These are phyloP conservation scores for Phoma sp. DNA, from an alignment of 2,329 filamentous ascomycete species.

Conservation along the genomic window DNA sequence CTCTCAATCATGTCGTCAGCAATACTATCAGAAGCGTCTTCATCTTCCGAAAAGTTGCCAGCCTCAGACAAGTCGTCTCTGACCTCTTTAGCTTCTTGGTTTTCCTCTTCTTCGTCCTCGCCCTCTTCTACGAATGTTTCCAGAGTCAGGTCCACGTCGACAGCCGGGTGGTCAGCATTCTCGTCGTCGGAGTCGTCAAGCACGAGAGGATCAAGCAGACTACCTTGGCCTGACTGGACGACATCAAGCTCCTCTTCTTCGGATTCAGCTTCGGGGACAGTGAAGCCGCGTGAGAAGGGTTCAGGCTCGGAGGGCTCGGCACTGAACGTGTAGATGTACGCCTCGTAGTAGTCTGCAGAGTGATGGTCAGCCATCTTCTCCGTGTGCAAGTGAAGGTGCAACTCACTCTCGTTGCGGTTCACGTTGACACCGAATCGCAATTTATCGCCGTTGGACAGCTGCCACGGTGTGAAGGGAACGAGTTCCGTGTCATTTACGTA, in stretches of 20 bases:
- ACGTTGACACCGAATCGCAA: conserved; percentile 47
- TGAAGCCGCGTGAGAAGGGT: conserved; percentile 36
- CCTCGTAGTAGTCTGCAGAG: conserved; percentile 36
- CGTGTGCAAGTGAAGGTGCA: background rate
- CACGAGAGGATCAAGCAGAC: conserved; percentile 36
- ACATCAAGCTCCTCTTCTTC: conserved; percentile 35
- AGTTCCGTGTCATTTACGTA: conserved; percentile 55
- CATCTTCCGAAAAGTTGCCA: background rate
- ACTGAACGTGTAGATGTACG: conserved; percentile 41
- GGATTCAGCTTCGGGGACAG: conserved; percentile 40
- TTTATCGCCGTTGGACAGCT: conserved; percentile 39
- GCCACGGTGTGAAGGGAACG: conserved; percentile 24
- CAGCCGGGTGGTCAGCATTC: conserved; percentile 2
- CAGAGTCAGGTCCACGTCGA: background rate
- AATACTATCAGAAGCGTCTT: background rate
- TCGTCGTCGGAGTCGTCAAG: conserved; percentile 34
- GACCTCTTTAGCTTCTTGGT: background rate
- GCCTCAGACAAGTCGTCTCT: background rate
- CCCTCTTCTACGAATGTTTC: background rate
- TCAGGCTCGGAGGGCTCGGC: conserved; percentile 16
- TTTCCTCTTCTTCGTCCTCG: background rate
- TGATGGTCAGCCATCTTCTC: conserved; percentile 15
- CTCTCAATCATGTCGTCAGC: background rate
- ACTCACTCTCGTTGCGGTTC: conserved; percentile 42
- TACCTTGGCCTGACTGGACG: conserved; percentile 24